A percentile compares a stretch with the other conserved stretches of the same genome.
Conservation (phyloP, 2,329 filamentous ascomycete species). For the Aspergillus puulaauensis region DNA sequence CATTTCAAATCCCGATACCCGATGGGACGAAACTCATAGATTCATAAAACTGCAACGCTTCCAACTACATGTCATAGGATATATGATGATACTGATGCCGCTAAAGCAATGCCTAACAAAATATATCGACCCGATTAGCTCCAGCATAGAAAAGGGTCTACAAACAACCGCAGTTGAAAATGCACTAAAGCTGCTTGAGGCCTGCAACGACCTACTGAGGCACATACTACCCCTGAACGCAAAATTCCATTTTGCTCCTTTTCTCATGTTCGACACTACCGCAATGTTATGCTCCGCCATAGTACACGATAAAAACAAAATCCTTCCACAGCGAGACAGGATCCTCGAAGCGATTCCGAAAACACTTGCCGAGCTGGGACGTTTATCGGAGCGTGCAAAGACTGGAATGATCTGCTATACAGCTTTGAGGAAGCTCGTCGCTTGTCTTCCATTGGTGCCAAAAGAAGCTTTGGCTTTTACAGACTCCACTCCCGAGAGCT, state of each 20-base stretch:
- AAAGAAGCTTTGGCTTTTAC: not conserved
- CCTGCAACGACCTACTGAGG: slow-evolving; percentile 45
- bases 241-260: slow-evolving; percentile 52
- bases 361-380: slow-evolving; percentile 36
- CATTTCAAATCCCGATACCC: slow-evolving; percentile 42
- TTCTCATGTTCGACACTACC: slow-evolving; percentile 53
- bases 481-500: not conserved
- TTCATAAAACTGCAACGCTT: slow-evolving; percentile 50
- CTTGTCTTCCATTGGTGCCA: slow-evolving; percentile 12
- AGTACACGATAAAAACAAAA: slow-evolving; percentile 48
- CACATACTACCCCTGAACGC: slow-evolving; percentile 43
- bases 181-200: slow-evolving; percentile 44
- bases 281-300: slow-evolving; percentile 53
- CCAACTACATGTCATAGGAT: slow-evolving; percentile 47
- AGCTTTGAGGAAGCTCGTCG: slow-evolving; percentile 22
- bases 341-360: slow-evolving; percentile 42
- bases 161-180: slow-evolving; percentile 46
- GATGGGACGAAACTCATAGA: slow-evolving; percentile 40
- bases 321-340: slow-evolving; percentile 43
- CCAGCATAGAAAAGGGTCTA: slow-evolving; percentile 37
- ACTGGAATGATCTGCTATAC: slow-evolving; percentile 24
- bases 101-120: slow-evolving; percentile 49
- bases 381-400: slow-evolving; percentile 21
- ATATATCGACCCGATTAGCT: slow-evolving; percentile 23
- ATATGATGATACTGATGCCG: slow-evolving; percentile 48